phyloP scores from a whole-genome alignment of 2,329 filamentous ascomycete species.

The Podosphaera leucotricha region DNA sequence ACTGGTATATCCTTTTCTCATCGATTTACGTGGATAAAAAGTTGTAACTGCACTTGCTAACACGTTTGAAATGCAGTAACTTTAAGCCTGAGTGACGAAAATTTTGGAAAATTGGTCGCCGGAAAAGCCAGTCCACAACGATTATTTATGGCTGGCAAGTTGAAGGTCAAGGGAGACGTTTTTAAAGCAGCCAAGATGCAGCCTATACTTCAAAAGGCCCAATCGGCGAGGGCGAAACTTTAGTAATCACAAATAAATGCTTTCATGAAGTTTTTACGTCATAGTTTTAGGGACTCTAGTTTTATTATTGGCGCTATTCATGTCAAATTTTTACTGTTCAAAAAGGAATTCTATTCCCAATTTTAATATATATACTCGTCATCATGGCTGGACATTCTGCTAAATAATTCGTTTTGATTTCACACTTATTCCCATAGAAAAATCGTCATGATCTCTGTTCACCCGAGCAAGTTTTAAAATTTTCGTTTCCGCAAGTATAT shows the following conservation, averaged over 20 bases:
- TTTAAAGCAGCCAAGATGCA: conserved; percentile 99
- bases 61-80: conserved; percentile 35
- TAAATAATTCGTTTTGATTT: no score
- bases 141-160: conserved; percentile 85
- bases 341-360: conserved; percentile 2
- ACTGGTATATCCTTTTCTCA: conserved; percentile 34
- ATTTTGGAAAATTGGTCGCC: conserved; percentile 61
- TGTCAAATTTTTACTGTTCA: neutral
- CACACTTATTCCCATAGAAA: no score
- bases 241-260: conserved; percentile 18
- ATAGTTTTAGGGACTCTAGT: no score
- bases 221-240: conserved; percentile 55
- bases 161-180: conserved; percentile 94
- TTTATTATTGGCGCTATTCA: neutral
- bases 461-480: no score
- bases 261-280: neutral
- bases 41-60: conserved; percentile 1
- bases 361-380: neutral
- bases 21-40: no score
- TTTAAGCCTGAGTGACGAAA: conserved; percentile 59
- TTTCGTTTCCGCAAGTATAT: no score
- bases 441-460: no score
- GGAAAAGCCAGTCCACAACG: conserved; percentile 89
- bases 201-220: conserved; percentile 72
- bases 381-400: no score